phyloP scores from a whole-genome alignment of 2,329 filamentous ascomycete species.

The Ascochyta koolunga region DNA sequence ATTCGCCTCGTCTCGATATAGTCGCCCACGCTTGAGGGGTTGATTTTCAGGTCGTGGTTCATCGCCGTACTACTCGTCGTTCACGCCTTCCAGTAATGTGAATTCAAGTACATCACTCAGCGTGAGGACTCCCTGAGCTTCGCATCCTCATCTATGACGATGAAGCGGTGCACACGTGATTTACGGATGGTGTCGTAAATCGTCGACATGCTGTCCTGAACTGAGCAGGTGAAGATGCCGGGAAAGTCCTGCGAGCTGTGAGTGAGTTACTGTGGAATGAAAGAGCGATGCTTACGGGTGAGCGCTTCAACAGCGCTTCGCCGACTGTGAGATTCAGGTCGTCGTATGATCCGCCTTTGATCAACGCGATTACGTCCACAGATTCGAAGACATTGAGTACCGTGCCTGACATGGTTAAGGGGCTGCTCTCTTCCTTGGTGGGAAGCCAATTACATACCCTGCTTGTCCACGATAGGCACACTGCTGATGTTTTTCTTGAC shows the following conservation, averaged over 20 bases:
- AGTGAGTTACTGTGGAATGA: slow-evolving; percentile 12
- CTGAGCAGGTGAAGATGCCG: slow-evolving; percentile 93
- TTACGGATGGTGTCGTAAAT: slow-evolving; percentile 97
- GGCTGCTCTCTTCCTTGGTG: too few relatives aligned
- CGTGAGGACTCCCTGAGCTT: slow-evolving; percentile 88
- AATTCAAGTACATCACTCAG: slow-evolving; percentile 97
- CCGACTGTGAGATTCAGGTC: slow-evolving; percentile 86
- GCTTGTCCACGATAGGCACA: slow-evolving; percentile 86
- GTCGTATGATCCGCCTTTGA: slow-evolving; percentile 92
- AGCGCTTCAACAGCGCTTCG: slow-evolving; percentile 83
- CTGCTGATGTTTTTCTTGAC: slow-evolving; percentile 93
- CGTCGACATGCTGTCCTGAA: slow-evolving; percentile 89
- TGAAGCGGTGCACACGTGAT: slow-evolving; percentile 88
- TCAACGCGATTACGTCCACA: slow-evolving; percentile 94
- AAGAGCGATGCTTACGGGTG: slow-evolving; percentile 62
- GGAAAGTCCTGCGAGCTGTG: slow-evolving; percentile 74
- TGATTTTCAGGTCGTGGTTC: slow-evolving; percentile 1
- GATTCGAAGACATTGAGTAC: slow-evolving; percentile 97
- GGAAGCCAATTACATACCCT: slow-evolving; percentile 54
- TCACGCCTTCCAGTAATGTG: slow-evolving; percentile 80
- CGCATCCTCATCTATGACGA: slow-evolving; percentile 90
- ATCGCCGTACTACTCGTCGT: slow-evolving; percentile 41
- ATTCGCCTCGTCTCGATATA: background rate
- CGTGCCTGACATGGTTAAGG: slow-evolving; percentile 53
- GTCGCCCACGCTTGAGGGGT: background rate